These are phyloP conservation scores for Cryptococcus sp. DNA, from an alignment of 1,284 basidiomycete genomes.

Conservation along the genomic window DNA sequence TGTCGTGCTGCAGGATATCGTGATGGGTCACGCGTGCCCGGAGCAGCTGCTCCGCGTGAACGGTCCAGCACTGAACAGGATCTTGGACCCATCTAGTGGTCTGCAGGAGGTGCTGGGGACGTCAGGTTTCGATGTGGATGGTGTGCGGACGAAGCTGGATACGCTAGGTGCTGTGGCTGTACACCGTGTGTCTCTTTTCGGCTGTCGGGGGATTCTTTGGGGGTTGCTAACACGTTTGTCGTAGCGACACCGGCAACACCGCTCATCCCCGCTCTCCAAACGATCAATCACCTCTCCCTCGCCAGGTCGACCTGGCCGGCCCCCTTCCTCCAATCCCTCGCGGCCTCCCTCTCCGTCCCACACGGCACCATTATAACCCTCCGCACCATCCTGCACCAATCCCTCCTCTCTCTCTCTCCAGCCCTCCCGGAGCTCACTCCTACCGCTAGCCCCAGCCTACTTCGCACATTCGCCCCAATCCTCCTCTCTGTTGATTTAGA, in stretches of 20 bases:
- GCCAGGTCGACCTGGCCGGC: slow-evolving; percentile 9
- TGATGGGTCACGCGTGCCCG: slow-evolving; percentile 40
- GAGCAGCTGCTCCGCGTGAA: slow-evolving; percentile 35
- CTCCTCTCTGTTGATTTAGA: slow-evolving; percentile 1
- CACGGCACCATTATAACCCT: neutral
- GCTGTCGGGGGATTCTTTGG: neutral
- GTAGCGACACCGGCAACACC: neutral
- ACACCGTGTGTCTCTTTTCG: slow-evolving; percentile 4
- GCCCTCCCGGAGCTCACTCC: neutral
- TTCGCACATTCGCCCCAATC: neutral
- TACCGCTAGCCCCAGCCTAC: neutral
- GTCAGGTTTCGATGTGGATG: slow-evolving; percentile 34
- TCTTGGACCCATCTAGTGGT: slow-evolving; percentile 32
- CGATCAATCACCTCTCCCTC: slow-evolving; percentile 9
- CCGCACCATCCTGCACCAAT: neutral
- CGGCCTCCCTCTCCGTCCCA: neutral
- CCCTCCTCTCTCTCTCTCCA: neutral
- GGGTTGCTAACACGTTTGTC: neutral
- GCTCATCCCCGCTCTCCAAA: slow-evolving; percentile 3
- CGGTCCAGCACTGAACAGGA: slow-evolving; percentile 19
- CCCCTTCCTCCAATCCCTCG: slow-evolving; percentile 6
- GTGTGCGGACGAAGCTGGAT: slow-evolving; percentile 26
- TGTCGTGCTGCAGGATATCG: slow-evolving; percentile 43
- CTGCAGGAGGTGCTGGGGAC: slow-evolving; percentile 35
- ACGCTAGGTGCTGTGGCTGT: slow-evolving; percentile 12